Evolutionary conservation across 179 eudicot species (phyloP).

Genomic region (Silene noctiflora): DNA sequence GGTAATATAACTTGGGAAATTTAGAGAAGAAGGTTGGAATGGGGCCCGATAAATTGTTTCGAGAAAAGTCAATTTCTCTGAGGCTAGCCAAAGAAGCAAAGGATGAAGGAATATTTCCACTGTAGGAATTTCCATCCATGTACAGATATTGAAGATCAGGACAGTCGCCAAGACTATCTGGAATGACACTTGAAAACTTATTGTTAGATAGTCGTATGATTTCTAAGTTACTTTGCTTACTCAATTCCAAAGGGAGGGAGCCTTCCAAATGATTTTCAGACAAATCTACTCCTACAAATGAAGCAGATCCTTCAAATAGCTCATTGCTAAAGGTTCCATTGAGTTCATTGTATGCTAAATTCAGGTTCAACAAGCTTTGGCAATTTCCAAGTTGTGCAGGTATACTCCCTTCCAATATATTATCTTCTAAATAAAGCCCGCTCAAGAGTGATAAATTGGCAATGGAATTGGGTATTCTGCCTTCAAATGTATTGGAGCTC

Average conservation of each 20-base stretch:
- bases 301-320: too few relatives aligned
- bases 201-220: neutral
- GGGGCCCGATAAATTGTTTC: neutral
- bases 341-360: too few relatives aligned
- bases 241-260: neutral
- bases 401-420: too few relatives aligned
- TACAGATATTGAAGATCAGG: neutral
- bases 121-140: neutral
- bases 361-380: too few relatives aligned
- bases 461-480: too few relatives aligned
- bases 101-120: neutral
- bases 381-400: too few relatives aligned
- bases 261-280: neutral
- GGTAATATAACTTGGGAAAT: neutral
- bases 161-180: neutral
- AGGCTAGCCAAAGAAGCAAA: neutral
- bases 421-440: too few relatives aligned
- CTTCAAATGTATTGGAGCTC: too few relatives aligned
- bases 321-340: too few relatives aligned
- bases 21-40: neutral
- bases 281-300: too few relatives aligned
- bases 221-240: neutral
- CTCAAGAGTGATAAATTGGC: too few relatives aligned
- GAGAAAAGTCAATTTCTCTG: neutral
- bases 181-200: neutral